Percentiles rank a stretch among this genome's conserved stretches.
Conservation (phyloP, 2,329 filamentous ascomycete genomes). For the Sporothrix pallida region DNA sequence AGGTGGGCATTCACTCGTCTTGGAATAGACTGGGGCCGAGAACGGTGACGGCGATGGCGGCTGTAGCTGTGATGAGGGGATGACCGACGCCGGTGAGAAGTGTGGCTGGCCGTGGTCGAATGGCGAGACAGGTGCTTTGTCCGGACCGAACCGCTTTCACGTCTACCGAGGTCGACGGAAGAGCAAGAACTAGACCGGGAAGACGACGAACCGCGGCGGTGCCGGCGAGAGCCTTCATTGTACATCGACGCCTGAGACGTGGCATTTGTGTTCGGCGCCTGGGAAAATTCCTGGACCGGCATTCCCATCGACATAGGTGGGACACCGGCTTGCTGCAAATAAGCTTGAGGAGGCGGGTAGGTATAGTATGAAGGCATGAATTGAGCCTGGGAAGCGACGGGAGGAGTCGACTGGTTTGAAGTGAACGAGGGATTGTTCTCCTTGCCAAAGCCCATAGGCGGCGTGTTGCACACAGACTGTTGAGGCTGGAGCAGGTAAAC, state of each 20-base stretch:
- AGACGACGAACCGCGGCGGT: neutral
- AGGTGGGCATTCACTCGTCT: conserved; percentile 44
- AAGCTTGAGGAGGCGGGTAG: neutral
- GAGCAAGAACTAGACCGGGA: conserved; percentile 3
- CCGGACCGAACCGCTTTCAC: neutral
- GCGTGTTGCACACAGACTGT: neutral
- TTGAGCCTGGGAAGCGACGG: neutral
- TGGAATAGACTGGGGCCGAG: neutral
- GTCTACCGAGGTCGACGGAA: neutral
- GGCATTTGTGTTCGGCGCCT: neutral
- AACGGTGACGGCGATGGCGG: neutral
- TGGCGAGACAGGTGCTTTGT: neutral
- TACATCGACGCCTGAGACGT: neutral
- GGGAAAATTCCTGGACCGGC: neutral
- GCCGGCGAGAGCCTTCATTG: neutral
- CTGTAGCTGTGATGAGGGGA: neutral
- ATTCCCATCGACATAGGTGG: conserved; percentile 3
- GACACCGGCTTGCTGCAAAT: neutral
- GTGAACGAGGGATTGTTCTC: neutral
- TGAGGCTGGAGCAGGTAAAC: conserved; percentile 35
- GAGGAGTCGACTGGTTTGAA: neutral
- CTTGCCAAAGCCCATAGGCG: neutral
- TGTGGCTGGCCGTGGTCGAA: neutral
- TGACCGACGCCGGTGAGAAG: neutral
- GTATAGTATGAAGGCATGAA: neutral